Conservation (phyloP, 1,139 yeast genomes). For the Yamadazyma taylorii region DNA sequence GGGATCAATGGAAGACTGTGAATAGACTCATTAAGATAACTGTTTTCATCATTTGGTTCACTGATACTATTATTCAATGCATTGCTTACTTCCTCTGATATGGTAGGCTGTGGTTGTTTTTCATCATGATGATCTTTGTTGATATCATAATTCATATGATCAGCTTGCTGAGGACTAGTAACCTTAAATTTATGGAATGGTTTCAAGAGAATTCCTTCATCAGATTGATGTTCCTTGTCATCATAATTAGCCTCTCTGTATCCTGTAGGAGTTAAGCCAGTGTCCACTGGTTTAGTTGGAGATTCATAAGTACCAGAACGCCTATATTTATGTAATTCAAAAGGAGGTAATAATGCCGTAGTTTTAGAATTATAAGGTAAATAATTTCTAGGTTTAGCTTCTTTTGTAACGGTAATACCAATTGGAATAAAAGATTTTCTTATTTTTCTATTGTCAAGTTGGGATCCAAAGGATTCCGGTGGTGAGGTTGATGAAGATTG, state of each 20-base stretch:
- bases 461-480: neutral
- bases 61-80: neutral
- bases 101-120: neutral
- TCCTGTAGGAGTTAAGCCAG: no score
- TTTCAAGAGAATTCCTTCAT: conserved; percentile 9
- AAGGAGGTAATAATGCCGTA: conserved; percentile 18
- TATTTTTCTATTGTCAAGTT: conserved; percentile 8
- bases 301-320: neutral
- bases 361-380: conserved; percentile 8
- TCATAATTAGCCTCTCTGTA: no score
- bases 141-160: conserved; percentile 5
- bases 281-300: no score
- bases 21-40: neutral
- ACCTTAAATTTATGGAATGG: conserved; percentile 16
- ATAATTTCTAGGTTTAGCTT: conserved; percentile 16
- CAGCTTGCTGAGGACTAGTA: conserved; percentile 8
- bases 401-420: conserved; percentile 18
- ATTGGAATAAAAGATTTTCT: conserved; percentile 23
- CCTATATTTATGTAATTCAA: conserved; percentile 8
- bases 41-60: neutral
- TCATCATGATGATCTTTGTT: neutral
- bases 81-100: neutral
- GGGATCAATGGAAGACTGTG: neutral
- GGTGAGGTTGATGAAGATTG: neutral
- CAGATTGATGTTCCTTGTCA: conserved; percentile 1